Conservation (phyloP, 495 filamentous ascomycete genomes). For the Aspergillus cavernicola region DNA sequence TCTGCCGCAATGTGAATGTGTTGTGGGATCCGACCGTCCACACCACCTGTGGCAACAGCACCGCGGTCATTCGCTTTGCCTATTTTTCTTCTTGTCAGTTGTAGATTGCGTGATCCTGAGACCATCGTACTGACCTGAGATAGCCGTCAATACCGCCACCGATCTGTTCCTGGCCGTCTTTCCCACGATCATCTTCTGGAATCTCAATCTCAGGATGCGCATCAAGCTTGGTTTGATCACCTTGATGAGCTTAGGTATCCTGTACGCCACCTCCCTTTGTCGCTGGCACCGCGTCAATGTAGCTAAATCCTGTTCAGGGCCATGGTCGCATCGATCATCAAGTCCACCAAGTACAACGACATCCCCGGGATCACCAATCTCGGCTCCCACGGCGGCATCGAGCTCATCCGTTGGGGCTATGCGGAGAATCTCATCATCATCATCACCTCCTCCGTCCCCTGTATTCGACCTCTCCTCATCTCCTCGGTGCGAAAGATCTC, state of each 20-base stretch:
- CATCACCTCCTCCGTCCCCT: slow-evolving; percentile 34
- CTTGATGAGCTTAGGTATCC: slow-evolving; percentile 38
- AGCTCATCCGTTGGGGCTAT: slow-evolving; percentile 35
- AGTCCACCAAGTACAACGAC: slow-evolving; percentile 36
- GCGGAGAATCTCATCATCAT: slow-evolving; percentile 34
- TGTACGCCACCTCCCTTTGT: slow-evolving; percentile 23
- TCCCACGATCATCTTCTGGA: slow-evolving; percentile 43
- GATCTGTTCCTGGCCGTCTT: slow-evolving; percentile 42
- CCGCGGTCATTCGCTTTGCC: slow-evolving; percentile 27
- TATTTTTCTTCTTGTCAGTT: slow-evolving; percentile 34
- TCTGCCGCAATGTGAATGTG: slow-evolving; percentile 24
- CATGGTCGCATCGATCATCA: slow-evolving; percentile 42
- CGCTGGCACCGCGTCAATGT: too few species aligned
- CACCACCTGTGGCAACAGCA: slow-evolving; percentile 24
- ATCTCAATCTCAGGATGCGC: slow-evolving; percentile 35
- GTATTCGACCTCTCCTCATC: slow-evolving; percentile 33
- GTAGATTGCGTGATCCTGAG: not conserved
- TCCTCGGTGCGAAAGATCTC: slow-evolving; percentile 39
- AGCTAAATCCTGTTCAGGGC: too few species aligned
- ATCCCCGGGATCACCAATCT: slow-evolving; percentile 33
- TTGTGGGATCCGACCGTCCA: slow-evolving; percentile 27
- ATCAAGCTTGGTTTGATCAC: slow-evolving; percentile 39
- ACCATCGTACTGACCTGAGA: not conserved
- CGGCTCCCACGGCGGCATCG: slow-evolving; percentile 23
- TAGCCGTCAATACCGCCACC: slow-evolving; percentile 39